These are phyloP conservation scores for Excoecaria agallocha DNA, from an alignment of 345 rosid genomes.

Conservation along the genomic window DNA sequence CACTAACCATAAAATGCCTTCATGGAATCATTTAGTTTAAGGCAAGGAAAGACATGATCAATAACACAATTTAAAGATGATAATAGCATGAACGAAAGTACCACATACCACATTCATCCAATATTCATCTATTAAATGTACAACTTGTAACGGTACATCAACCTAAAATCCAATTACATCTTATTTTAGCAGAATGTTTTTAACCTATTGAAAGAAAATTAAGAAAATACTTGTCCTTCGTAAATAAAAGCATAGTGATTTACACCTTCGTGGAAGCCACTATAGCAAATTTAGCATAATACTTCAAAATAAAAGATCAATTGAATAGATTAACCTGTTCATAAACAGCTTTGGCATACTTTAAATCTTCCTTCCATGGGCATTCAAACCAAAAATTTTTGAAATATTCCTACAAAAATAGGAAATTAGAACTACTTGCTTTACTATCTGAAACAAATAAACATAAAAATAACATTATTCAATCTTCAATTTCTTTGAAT, in stretches of 20 bases:
- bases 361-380: slow-evolving; percentile 93
- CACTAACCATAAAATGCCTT: background rate
- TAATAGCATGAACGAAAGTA: background rate
- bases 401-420: slow-evolving; percentile 75
- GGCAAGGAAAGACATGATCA: background rate
- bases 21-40: background rate
- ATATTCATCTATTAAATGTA: slow-evolving; percentile 88
- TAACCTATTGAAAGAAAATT: slow-evolving; percentile 2
- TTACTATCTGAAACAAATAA: background rate
- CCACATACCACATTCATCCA: slow-evolving; percentile 83
- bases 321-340: slow-evolving; percentile 50
- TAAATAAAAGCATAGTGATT: background rate
- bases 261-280: background rate
- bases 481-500: background rate
- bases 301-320: background rate
- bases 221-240: slow-evolving; percentile 2
- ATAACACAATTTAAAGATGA: background rate
- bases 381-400: slow-evolving; percentile 91
- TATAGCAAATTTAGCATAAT: background rate
- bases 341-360: slow-evolving; percentile 75
- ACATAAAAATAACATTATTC: background rate
- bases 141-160: slow-evolving; percentile 76
- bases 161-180: slow-evolving; percentile 44
- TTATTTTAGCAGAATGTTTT: slow-evolving; percentile 8
- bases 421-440: slow-evolving; percentile 25